These are phyloP conservation scores for Microstegium vimineum DNA, from an alignment of 176 grass and related monocot genomes.

Conservation along the genomic window DNA sequence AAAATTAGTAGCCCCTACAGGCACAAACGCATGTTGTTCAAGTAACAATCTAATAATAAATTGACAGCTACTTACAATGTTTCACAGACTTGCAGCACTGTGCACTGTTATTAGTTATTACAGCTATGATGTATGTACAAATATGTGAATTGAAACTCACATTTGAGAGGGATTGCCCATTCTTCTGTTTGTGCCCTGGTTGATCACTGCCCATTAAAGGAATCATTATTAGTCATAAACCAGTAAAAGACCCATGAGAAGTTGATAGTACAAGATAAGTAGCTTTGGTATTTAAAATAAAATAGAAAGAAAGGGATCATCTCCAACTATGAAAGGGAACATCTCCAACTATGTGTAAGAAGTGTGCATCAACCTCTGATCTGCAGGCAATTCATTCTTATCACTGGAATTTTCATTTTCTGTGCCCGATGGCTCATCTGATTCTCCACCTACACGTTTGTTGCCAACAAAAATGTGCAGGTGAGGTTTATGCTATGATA, in stretches of 20 bases:
- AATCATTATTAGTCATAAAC: constrained; percentile 10
- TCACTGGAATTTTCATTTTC: constrained; percentile 49
- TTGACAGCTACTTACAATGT: neutral
- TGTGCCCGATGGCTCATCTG: constrained; percentile 46
- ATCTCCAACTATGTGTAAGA: constrained; percentile 45
- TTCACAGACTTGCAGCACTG: neutral
- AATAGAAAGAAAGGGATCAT: constrained; percentile 10
- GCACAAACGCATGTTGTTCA: neutral
- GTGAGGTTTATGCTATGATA: constrained; percentile 36
- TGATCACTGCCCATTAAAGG: constrained; percentile 42
- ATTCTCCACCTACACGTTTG: constrained; percentile 52
- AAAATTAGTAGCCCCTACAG: neutral
- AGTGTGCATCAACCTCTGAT: constrained; percentile 50
- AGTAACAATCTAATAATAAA: constrained; percentile 21
- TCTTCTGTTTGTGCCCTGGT: constrained; percentile 23
- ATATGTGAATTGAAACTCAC: constrained; percentile 38
- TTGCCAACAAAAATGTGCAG: constrained; percentile 35
- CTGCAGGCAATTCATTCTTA: constrained; percentile 42
- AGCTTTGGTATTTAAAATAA: neutral
- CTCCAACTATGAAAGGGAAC: too few relatives aligned
- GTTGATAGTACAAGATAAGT: neutral
- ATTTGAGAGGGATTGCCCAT: constrained; percentile 32
- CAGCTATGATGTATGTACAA: neutral
- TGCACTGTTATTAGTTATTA: neutral
- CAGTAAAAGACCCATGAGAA: neutral